Evolutionary conservation across 2,329 filamentous ascomycete species (phyloP), one percentile per base, ranked within the genome.

Genomic region (Lecanosticta acicola): DNA sequence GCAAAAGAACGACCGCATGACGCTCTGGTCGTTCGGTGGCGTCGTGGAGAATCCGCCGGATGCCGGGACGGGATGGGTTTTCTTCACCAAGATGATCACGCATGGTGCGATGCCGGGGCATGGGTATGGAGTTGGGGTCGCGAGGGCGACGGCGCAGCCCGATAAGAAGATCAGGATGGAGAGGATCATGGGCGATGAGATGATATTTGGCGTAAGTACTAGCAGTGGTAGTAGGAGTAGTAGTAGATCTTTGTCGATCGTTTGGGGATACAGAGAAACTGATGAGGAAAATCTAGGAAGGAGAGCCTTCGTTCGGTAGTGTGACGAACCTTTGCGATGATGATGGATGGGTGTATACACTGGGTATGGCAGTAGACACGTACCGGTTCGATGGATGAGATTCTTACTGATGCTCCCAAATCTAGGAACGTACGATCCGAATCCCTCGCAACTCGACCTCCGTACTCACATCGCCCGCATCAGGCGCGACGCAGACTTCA

Each of bases 61-160:
- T 18, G 35, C 36, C 29, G 43, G 43, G 29, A 36, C 3, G 2
- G 43, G 43, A 4, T 46, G 43, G 43, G 37, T 41, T 14, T 46
- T 46, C 18, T 41, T 41, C 36, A 37, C 39, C 36, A 46, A 46
- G 37, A 36, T 41, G 37, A 26, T 41, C 14, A 46, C 37, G 43
- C 18, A 40, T 10, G 38, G 38, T 13, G 32, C 24, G 2, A 37
- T 21, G 9, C 7, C 20, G 5, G 43, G 43, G 5, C 19, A 40
- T 5, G 29, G 35, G 11, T 41, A 21, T 17, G 43, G 43, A 2
- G 39, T 46, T 3, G 43, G 43, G 3, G 43, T 46, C 14, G 43
- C 43, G 3, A 32, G 43, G 10, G 43, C 24, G 5, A 40, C 7
- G 13, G 43, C 41, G 11, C 26, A 46, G 14, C 37, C 37, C n/a